These are phyloP conservation scores for Aleurites moluccanus DNA, from an alignment of 441 rosid species.

Conservation along the genomic window DNA sequence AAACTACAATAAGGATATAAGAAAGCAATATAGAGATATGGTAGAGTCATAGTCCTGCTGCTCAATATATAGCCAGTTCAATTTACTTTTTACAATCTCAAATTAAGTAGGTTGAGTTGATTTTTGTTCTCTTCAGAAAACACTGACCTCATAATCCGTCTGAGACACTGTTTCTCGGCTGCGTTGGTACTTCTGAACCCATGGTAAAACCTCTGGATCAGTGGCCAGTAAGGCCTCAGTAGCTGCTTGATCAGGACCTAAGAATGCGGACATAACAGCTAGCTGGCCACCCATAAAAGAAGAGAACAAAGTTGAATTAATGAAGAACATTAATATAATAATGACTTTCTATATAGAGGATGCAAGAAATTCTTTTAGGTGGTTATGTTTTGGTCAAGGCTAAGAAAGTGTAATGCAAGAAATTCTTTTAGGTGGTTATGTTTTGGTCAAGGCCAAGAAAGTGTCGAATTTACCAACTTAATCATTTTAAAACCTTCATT, in stretches of 20 bases:
- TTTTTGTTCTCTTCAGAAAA: background rate
- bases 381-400: background rate
- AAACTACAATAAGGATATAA: background rate
- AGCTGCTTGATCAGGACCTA: constrained; percentile 91
- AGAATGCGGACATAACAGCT: constrained; percentile 92
- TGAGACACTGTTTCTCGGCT: constrained; percentile 91
- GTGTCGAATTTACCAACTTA: background rate
- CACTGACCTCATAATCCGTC: constrained; percentile 83
- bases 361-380: background rate
- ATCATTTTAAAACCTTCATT: too few species aligned
- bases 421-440: background rate
- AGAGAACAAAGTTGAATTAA: constrained; percentile 13
- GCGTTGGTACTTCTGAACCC: constrained; percentile 90
- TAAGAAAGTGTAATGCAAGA: background rate
- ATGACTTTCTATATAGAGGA: too few species aligned
- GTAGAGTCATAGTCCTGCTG: background rate
- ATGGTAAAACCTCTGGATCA: constrained; percentile 71
- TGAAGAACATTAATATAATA: background rate
- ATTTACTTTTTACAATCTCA: background rate
- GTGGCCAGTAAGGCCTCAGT: constrained; percentile 61
- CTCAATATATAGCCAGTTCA: background rate
- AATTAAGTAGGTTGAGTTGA: background rate
- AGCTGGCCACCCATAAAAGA: constrained; percentile 42
- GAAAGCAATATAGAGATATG: background rate
- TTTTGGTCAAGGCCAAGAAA: background rate